These are phyloP conservation scores for Trametes gibbosa DNA, from an alignment of 768 basidiomycete species.

Conservation along the genomic window DNA sequence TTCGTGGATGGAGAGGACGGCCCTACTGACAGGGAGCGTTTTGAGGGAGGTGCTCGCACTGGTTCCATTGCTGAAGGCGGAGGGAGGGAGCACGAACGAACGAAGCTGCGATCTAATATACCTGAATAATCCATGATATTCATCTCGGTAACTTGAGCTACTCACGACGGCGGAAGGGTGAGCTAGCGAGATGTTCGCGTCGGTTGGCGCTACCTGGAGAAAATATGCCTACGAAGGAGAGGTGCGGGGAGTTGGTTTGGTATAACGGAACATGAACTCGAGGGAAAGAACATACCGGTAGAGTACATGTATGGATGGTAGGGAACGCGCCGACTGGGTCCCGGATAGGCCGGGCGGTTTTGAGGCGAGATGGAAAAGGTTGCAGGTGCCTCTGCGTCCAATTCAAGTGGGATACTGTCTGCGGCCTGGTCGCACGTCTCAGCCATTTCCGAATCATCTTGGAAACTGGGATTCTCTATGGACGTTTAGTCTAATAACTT, in stretches of 20 bases:
- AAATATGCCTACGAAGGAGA: neutral
- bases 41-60: too few species aligned
- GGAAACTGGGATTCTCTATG: too few species aligned
- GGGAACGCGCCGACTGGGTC: neutral
- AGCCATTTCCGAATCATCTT: too few species aligned
- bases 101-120: neutral
- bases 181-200: neutral
- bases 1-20: neutral
- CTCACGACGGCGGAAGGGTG: neutral
- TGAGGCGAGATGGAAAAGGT: neutral
- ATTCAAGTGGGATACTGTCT: too few species aligned
- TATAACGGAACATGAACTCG: neutral
- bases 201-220: neutral
- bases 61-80: too few species aligned
- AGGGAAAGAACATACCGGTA: neutral
- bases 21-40: too few species aligned
- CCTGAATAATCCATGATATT: too few species aligned
- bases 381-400: too few species aligned
- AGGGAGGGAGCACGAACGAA: neutral
- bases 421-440: too few species aligned
- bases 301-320: neutral
- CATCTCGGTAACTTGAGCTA: neutral
- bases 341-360: too few species aligned
- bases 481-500: too few species aligned
- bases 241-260: too few species aligned